These are phyloP conservation scores for Exophiala phaeomuriformis DNA, from an alignment of 2,329 filamentous ascomycete species.

Conservation along the genomic window DNA sequence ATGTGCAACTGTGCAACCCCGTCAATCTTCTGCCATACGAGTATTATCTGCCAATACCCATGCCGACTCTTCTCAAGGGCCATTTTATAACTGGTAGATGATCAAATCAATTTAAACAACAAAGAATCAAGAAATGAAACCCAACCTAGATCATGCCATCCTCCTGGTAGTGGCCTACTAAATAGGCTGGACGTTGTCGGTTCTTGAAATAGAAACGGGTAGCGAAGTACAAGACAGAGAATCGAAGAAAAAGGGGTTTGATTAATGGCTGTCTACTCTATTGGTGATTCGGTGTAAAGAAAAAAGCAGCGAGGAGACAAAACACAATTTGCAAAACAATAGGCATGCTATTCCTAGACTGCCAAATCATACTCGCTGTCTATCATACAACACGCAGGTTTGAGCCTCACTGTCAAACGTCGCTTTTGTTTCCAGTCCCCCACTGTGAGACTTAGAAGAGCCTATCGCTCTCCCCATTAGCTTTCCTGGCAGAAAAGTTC, in stretches of 20 bases:
- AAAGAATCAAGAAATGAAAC: too few species aligned
- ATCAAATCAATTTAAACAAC: too few species aligned
- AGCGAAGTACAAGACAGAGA: too few species aligned
- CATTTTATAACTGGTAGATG: too few species aligned
- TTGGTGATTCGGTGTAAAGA: not conserved
- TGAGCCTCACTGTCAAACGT: not conserved
- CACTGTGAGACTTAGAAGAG: not conserved
- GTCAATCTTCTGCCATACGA: not conserved
- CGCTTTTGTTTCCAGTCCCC: not conserved
- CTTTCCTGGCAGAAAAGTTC: not conserved
- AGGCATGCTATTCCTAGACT: slow-evolving; percentile 8
- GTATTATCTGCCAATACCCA: too few species aligned
- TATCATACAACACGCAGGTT: slow-evolving; percentile 12
- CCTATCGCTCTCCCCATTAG: not conserved
- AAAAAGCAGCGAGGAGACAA: not conserved
- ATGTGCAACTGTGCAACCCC: not conserved
- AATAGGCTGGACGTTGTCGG: too few species aligned
- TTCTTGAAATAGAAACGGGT: too few species aligned
- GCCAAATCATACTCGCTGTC: slow-evolving; percentile 15
- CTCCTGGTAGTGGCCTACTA: too few species aligned
- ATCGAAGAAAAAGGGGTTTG: too few species aligned
- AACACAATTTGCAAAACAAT: not conserved
- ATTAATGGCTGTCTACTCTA: too few species aligned
- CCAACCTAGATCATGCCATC: too few species aligned
- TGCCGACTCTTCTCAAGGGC: too few species aligned